Evolutionary conservation across 169 alveolate species (phyloP).

Genomic region (Fabrea salina): DNA sequence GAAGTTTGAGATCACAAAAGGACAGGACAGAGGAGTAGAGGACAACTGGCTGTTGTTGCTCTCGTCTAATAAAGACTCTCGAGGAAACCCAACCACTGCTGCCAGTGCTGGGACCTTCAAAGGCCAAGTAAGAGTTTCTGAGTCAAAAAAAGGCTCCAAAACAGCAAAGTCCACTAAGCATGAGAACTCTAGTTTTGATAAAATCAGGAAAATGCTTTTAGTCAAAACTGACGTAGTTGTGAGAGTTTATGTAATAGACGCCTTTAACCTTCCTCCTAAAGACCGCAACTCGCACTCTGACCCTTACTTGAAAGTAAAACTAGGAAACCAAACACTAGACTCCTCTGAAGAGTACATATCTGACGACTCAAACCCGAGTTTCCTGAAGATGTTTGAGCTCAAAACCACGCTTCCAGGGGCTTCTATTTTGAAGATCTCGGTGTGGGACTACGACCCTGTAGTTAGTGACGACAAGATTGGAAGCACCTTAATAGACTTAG

Average conservation of each 20-base stretch:
- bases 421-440: constrained; percentile 52
- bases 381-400: constrained; percentile 59
- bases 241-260: constrained; percentile 32
- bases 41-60: constrained; percentile 8
- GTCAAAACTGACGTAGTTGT: constrained; percentile 21
- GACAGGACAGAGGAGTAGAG: constrained; percentile 47
- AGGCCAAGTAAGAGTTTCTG: constrained; percentile 3
- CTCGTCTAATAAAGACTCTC: background rate
- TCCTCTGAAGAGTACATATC: constrained; percentile 52
- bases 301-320: constrained; percentile 68
- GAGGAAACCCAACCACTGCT: background rate
- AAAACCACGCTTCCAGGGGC: constrained; percentile 73
- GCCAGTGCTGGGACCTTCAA: constrained; percentile 9
- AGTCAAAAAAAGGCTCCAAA: background rate
- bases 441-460: constrained; percentile 65
- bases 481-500: constrained; percentile 66
- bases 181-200: background rate
- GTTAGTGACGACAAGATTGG: constrained; percentile 76
- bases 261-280: constrained; percentile 22
- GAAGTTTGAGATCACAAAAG: constrained; percentile 37
- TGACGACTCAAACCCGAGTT: constrained; percentile 63
- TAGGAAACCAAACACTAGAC: constrained; percentile 48
- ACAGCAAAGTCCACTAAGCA: background rate
- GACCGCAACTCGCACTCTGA: constrained; percentile 54
- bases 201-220: constrained; percentile 1